Base-by-base conservation (phyloP, 139 green algal genomes). In the Gonium pectorale region DNA sequence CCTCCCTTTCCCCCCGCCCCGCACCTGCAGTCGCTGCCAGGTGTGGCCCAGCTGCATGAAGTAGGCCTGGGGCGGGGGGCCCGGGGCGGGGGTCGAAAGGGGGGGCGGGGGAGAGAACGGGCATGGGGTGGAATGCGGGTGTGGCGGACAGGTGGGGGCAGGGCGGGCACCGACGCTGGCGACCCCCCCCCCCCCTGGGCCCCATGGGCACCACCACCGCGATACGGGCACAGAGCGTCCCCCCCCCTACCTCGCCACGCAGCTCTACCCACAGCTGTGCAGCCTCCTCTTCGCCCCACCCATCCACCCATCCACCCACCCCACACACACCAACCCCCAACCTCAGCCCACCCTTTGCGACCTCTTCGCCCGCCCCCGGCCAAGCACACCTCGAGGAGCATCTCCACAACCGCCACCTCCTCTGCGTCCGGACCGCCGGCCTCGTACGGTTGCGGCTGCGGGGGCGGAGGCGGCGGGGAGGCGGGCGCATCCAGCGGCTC, bases 1-100 rank as follows among this genome's bases (percentile, higher is more conserved):
- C 67, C 27, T 38, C 41, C 24, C 41, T 22, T 38, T 29, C 26
- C 67, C 67, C 17, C 17, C 5, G 3, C 51, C 1, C 63, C 77
- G 21, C 63, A 85, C 78, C 63, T 85, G 66, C 66, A 77, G 51
- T 22, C 77, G 77, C 41, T 85, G 63, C 79, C 79, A 85, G 37
- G 63, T 78, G 79, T 85, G 63, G 5, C 67, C 80, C 37, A 82
- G 41, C 83, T 88, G 83, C 86, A 90, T 90, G 71, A 90, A 90
- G 81, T 90, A 90, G 29, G 86, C 69, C 86, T 82, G 38, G 2
- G 41, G 40, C 15, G 54, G 4, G 35, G 22, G 24, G 15, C n/a
- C 46, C 2, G 51, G 44, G 46, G 40, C 19, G 51, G 31, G n/a
- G 7, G 31, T n/a, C n/a, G n/a, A n/a, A n/a, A 35, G 70, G 46